Conservation (phyloP, 306 rosid species). For the Fagus sylvatica region DNA sequence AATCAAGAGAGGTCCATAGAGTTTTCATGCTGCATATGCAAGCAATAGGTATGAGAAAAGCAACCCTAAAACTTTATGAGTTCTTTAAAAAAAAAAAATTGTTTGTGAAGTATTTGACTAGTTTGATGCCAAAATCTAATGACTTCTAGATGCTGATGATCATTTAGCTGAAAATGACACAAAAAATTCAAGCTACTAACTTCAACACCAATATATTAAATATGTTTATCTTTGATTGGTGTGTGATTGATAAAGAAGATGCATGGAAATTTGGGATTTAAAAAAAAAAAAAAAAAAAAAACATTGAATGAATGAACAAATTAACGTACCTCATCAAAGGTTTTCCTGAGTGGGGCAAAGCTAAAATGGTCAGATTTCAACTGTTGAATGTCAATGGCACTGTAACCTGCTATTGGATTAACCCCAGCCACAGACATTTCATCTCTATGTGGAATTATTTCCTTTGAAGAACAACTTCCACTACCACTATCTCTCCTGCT, state of each 20-base stretch:
- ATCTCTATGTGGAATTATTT: conserved; percentile 48
- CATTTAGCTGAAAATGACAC: background rate
- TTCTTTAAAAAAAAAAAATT: background rate
- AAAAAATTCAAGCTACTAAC: background rate
- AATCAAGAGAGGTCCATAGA: conserved; percentile 34
- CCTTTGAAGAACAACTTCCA: conserved; percentile 77
- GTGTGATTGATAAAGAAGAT: background rate
- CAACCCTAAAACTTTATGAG: conserved; percentile 20
- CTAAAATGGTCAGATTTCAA: conserved; percentile 74
- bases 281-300: background rate
- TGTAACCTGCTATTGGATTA: conserved; percentile 44
- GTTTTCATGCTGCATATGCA: conserved; percentile 46
- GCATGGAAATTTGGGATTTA: conserved; percentile 4
- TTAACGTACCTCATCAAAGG: conserved; percentile 65
- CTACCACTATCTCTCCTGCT: conserved; percentile 60
- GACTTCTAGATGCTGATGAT: background rate
- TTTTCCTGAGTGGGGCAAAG: conserved; percentile 73
- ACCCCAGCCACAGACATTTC: conserved; percentile 49
- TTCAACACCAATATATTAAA: background rate
- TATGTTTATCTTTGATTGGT: background rate
- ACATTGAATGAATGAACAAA: background rate
- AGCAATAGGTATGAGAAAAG: conserved; percentile 48
- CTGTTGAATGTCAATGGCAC: conserved; percentile 63
- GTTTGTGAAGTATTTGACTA: background rate
- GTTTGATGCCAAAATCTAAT: background rate